A percentile compares a stretch with the other conserved stretches of the same genome.
These are phyloP conservation scores for Fusarium begoniae DNA, from an alignment of 2,329 filamentous ascomycete genomes.

Conservation along the genomic window DNA sequence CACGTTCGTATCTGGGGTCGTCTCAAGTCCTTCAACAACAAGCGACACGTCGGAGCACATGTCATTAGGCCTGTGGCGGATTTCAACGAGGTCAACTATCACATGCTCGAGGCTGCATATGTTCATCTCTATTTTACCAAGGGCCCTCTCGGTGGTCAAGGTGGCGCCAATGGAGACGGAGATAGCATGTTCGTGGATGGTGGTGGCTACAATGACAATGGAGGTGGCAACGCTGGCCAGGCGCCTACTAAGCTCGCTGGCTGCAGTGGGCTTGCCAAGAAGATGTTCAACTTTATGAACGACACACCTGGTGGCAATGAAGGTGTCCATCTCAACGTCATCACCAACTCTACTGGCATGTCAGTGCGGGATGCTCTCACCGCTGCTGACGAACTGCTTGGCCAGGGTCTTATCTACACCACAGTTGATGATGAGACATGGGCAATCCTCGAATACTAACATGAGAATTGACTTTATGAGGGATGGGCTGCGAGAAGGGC, in stretches of 20 bases:
- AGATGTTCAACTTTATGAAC: constrained; percentile 76
- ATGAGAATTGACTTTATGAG: neutral
- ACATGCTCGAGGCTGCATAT: constrained; percentile 88
- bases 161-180: constrained; percentile 52
- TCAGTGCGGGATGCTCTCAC: constrained; percentile 74
- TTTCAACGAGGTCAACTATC: constrained; percentile 92
- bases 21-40: constrained; percentile 84
- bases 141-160: constrained; percentile 64
- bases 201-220: constrained; percentile 51
- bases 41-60: constrained; percentile 82
- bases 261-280: constrained; percentile 68
- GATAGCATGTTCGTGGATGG: constrained; percentile 68
- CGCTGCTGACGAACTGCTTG: constrained; percentile 83
- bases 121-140: constrained; percentile 86
- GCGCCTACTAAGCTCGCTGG: constrained; percentile 53
- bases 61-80: constrained; percentile 82
- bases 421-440: constrained; percentile 94
- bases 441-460: constrained; percentile 78
- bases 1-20: constrained; percentile 89
- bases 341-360: constrained; percentile 73
- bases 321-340: constrained; percentile 82
- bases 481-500: neutral
- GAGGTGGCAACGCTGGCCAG: constrained; percentile 50
- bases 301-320: constrained; percentile 78
- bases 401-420: constrained; percentile 81